Base-by-base conservation (phyloP, 345 rosid species). In the Carallia brachiata region DNA sequence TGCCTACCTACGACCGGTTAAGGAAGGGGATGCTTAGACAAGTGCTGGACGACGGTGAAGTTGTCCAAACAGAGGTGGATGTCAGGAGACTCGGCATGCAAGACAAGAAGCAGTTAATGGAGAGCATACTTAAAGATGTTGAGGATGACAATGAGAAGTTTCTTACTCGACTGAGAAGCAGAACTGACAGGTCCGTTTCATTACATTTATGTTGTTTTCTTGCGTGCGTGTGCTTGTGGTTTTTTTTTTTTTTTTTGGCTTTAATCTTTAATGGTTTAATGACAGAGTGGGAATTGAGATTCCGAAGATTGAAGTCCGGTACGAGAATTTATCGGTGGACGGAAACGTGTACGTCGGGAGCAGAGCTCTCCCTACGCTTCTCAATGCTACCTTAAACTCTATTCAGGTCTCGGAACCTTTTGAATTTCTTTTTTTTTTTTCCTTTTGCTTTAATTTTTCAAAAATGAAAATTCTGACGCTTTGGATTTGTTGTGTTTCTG, bases 111-210 rank as follows among this genome's bases (percentile, higher is more conserved):
- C 83, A 60, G 73, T 75, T 93, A 69, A 84, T 84, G 86, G 96
- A 91, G 17, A 76, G 75, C 6, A 80, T 91, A 39, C 64, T 91
- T 67, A 89, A 83, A 63, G 78, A 73, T 19, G 94, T 85, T 34
- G 96, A 93, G 65, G 94, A 89, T n/a, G 98, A 93, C 52, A 89
- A 91, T 65, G 98, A 88, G 32, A 84, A 80, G 68, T 91, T 93
- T 67, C 84, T 93, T 0, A 66, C 71, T 34, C 72, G 85, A 66
- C 60, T 93, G 1, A 84, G 97, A 60, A 85, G 85, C 52, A 78
- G 98, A 70, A 88, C 76, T 6, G 98, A 93, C 67, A 78, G 92
- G 98, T 91, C 23, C 15, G 37, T 53, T 61, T 50, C 54, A 15
- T 16, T 50, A 15, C 3, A 10, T 52, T 37, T 32, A 12, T 34